Conservation (phyloP, 176 grass and related monocot species). For the bread wheat (Triticum aestivum) region DNA sequence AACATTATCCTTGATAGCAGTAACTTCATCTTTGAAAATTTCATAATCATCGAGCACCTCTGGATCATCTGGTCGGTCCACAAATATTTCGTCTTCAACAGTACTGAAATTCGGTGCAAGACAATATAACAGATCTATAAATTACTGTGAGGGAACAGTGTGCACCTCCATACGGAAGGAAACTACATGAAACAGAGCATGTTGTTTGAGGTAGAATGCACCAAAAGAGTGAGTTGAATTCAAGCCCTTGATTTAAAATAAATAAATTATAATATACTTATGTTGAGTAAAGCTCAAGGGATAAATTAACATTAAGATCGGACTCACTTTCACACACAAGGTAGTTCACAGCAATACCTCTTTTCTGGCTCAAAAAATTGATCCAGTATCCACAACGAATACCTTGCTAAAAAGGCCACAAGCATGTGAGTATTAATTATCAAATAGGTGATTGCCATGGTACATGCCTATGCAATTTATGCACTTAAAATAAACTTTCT, state of each 20-base stretch:
- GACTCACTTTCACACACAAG: neutral
- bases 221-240: neutral
- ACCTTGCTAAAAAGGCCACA: neutral
- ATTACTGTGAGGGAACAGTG: neutral
- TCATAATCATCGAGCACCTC: constrained; percentile 89
- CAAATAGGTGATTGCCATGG: neutral
- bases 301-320: neutral
- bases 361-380: neutral
- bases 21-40: constrained; percentile 69
- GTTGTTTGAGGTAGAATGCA: neutral
- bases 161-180: neutral
- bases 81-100: constrained; percentile 86
- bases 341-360: neutral
- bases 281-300: constrained; percentile 4
- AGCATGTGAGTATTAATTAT: neutral
- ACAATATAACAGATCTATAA: constrained; percentile 18
- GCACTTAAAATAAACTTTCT: neutral
- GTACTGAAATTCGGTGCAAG: constrained; percentile 58
- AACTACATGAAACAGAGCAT: constrained; percentile 9
- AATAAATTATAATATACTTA: neutral
- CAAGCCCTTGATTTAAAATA: neutral
- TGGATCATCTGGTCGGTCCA: constrained; percentile 81
- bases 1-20: constrained; percentile 88
- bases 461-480: neutral
- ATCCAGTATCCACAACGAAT: neutral